These are phyloP conservation scores for Aspergillus phoenicis DNA, from an alignment of 2,329 filamentous ascomycete species.

Conservation along the genomic window DNA sequence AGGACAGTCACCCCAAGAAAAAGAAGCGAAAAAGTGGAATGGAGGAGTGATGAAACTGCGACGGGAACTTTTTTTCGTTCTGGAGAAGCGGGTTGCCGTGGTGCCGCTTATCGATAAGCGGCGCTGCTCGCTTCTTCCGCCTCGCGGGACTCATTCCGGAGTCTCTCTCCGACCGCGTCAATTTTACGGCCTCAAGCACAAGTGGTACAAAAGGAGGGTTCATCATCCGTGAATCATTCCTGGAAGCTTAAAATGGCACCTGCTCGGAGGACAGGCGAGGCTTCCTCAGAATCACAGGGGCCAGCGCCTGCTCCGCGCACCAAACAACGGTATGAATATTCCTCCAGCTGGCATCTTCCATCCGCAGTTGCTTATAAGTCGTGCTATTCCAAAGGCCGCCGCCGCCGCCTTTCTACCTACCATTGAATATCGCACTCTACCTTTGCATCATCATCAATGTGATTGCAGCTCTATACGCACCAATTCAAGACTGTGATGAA, in stretches of 20 bases:
- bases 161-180: neutral
- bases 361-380: neutral
- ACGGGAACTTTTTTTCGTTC: slow-evolving; percentile 8
- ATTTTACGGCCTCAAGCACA: neutral
- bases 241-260: slow-evolving; percentile 18
- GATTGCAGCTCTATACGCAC: slow-evolving; percentile 77
- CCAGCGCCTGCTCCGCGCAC: slow-evolving; percentile 19
- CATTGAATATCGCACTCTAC: slow-evolving; percentile 77
- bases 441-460: slow-evolving; percentile 74
- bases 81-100: neutral
- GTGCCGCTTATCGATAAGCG: slow-evolving; percentile 11
- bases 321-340: slow-evolving; percentile 31
- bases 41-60: neutral
- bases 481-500: slow-evolving; percentile 97
- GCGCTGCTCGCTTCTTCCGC: neutral
- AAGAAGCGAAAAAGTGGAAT: neutral
- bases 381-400: slow-evolving; percentile 26
- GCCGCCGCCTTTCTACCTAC: slow-evolving; percentile 60
- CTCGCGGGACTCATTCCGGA: neutral
- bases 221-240: neutral
- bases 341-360: slow-evolving; percentile 11
- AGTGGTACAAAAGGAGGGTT: neutral
- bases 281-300: slow-evolving; percentile 9
- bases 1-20: neutral
- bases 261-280: slow-evolving; percentile 18